Percentiles rank a stretch among this genome's conserved stretches.
phyloP scores from a whole-genome alignment of 208 protist genomes.

The Porcisia hertigi region DNA sequence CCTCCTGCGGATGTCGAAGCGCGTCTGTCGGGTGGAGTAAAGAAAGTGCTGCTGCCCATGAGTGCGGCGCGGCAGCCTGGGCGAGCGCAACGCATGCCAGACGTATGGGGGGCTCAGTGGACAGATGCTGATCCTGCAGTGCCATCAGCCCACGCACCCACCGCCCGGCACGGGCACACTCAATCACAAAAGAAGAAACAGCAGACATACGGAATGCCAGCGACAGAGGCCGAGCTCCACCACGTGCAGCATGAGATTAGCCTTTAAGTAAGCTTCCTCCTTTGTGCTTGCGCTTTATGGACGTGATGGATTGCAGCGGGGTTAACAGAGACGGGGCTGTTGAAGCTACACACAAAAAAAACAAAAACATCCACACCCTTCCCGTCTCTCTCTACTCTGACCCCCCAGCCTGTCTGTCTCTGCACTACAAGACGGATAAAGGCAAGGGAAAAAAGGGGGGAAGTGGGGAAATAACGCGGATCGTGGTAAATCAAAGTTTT shows the following conservation, averaged over 20 bases:
- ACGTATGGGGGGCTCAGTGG: constrained; percentile 25
- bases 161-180: constrained; percentile 57
- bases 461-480: no score
- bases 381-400: background rate
- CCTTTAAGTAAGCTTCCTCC: background rate
- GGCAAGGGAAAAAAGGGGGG: no score
- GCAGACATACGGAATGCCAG: constrained; percentile 43
- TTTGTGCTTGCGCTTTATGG: background rate
- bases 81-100: constrained; percentile 51
- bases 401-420: background rate
- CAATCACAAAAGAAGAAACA: constrained; percentile 61
- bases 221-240: background rate
- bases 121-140: constrained; percentile 36
- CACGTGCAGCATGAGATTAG: background rate
- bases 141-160: constrained; percentile 75
- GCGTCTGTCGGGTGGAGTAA: constrained; percentile 36
- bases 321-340: background rate
- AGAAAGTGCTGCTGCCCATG: constrained; percentile 42
- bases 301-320: no score
- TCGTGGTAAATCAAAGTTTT: no score
- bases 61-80: constrained; percentile 40
- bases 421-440: background rate
- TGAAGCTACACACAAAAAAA: no score
- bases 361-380: background rate
- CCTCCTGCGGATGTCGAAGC: constrained; percentile 11